phyloP scores from a whole-genome alignment of 2,329 filamentous ascomycete genomes.

The Colletotrichum orchidophilum region DNA sequence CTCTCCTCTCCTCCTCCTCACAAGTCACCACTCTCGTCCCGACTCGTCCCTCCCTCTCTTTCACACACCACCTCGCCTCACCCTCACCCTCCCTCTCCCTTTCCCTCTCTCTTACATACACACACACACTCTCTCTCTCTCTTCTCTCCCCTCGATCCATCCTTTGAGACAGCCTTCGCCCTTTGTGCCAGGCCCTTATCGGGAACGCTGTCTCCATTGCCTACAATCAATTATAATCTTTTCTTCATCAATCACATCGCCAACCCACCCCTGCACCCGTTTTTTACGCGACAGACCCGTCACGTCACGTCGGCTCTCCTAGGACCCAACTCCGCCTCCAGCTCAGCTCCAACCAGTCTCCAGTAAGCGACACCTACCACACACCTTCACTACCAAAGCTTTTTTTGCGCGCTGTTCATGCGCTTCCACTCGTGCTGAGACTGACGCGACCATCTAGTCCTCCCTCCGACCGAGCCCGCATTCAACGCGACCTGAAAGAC shows the following conservation, averaged over 20 bases:
- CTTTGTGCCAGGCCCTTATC: slow-evolving; percentile 11
- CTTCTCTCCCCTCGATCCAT: neutral
- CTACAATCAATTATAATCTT: slow-evolving; percentile 23
- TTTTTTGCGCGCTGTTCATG: neutral
- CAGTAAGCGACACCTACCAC: slow-evolving; percentile 24
- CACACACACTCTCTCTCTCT: slow-evolving; percentile 2
- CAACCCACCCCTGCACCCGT: neutral
- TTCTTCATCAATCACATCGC: slow-evolving; percentile 4
- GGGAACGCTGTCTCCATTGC: slow-evolving; percentile 20
- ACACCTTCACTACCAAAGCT: neutral
- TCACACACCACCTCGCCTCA: neutral
- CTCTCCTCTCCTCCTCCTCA: neutral
- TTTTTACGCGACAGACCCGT: slow-evolving; percentile 25
- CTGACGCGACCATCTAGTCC: slow-evolving; percentile 23
- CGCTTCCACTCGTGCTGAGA: neutral
- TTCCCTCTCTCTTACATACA: neutral
- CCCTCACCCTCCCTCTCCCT: too few species aligned
- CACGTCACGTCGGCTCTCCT: slow-evolving; percentile 16
- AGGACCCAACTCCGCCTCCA: neutral
- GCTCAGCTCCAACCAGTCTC: slow-evolving; percentile 9
- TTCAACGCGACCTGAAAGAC: slow-evolving; percentile 8
- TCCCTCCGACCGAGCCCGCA: neutral
- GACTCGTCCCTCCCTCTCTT: slow-evolving; percentile 3
- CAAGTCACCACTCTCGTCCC: slow-evolving; percentile 10
- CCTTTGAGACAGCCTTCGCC: slow-evolving; percentile 20